These are phyloP conservation scores for Ambrosia hybrid DNA, from an alignment of 140 eudicot species.

Conservation along the genomic window DNA sequence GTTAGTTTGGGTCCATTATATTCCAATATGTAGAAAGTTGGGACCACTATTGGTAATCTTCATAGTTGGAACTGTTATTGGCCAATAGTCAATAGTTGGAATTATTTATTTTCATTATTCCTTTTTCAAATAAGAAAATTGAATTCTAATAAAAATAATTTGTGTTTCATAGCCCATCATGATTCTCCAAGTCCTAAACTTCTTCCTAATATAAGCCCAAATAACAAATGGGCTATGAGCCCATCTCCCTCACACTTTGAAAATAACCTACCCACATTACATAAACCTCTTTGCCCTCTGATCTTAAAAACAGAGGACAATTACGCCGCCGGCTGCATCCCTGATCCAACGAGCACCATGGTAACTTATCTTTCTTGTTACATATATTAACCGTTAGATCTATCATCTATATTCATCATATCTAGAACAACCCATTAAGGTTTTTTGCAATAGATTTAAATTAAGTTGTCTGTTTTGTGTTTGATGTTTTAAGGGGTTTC, in stretches of 20 bases:
- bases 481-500: not conserved
- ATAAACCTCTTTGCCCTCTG: not conserved
- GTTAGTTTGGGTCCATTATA: too few species aligned
- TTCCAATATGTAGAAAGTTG: too few species aligned
- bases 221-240: conserved; percentile 8
- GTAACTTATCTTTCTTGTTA: conserved; percentile 1
- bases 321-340: conserved; percentile 12
- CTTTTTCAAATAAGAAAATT: too few species aligned
- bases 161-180: too few species aligned
- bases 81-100: too few species aligned
- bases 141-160: too few species aligned
- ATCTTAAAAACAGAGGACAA: not conserved
- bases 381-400: conserved; percentile 9
- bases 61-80: too few species aligned
- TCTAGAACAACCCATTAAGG: not conserved
- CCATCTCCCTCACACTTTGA: not conserved
- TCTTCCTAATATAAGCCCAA: not conserved
- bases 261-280: conserved; percentile 22
- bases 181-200: too few species aligned
- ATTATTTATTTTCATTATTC: too few species aligned
- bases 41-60: too few species aligned
- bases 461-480: not conserved
- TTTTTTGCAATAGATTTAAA: not conserved
- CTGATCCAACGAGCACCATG: conserved; percentile 24
- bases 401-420: not conserved